These are phyloP conservation scores for Coemansia sp. DNA, from an alignment of 192 early-diverging fungal genomes.

Conservation along the genomic window DNA sequence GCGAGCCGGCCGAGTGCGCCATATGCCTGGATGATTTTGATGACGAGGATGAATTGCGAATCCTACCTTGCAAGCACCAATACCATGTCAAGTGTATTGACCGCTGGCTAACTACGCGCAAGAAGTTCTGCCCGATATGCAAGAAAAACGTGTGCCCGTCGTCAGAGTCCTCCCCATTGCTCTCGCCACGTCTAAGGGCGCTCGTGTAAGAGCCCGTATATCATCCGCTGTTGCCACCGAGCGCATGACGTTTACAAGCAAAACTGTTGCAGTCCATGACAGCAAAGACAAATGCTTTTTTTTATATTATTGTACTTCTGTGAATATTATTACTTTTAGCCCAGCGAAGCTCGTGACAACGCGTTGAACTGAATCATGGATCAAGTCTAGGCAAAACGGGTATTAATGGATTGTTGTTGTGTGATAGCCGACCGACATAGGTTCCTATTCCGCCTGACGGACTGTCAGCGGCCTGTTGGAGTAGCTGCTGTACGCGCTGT, in stretches of 20 bases:
- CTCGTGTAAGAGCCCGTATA: conserved; percentile 32
- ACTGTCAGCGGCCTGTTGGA: conserved; percentile 49
- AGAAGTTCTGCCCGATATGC: conserved; percentile 83
- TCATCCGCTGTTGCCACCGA: background rate
- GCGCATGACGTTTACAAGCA: background rate
- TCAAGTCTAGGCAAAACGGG: conserved; percentile 50
- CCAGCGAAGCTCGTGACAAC: background rate
- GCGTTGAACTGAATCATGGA: background rate
- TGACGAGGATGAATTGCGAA: conserved; percentile 74
- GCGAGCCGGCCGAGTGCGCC: conserved; percentile 81
- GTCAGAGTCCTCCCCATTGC: conserved; percentile 40
- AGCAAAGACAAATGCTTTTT: background rate
- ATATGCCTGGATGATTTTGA: conserved; percentile 94
- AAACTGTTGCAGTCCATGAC: background rate
- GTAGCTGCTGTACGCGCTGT: conserved; percentile 44
- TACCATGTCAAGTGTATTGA: conserved; percentile 91
- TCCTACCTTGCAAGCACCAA: conserved; percentile 85
- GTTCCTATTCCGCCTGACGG: conserved; percentile 43
- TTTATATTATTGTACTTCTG: background rate
- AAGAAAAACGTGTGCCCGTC: conserved; percentile 59
- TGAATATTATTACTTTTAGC: conserved; percentile 19
- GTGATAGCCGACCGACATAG: conserved; percentile 49
- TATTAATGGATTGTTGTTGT: conserved; percentile 49
- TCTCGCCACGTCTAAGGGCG: conserved; percentile 41
- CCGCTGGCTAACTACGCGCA: conserved; percentile 84